A percentile compares a stretch with the other conserved stretches of the same genome.
Evolutionary conservation across 129 eudicot species (phyloP).

Genomic region (Flaveria linearis): DNA sequence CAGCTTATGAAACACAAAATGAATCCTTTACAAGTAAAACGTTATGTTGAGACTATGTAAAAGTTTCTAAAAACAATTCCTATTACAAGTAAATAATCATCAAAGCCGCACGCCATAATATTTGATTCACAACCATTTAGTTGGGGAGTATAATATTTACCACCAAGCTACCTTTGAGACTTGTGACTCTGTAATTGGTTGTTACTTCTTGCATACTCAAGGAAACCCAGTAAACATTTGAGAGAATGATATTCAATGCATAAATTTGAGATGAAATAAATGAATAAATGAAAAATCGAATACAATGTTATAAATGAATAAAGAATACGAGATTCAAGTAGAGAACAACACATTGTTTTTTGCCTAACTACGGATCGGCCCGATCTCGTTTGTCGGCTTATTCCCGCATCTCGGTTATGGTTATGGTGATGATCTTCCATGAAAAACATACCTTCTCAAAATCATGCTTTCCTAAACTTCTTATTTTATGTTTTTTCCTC

Average conservation of each 20-base stretch:
- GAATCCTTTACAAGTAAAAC: too few species aligned
- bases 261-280: constrained; percentile 15
- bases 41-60: too few species aligned
- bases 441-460: constrained; percentile 35
- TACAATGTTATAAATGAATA: constrained; percentile 34
- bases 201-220: too few species aligned
- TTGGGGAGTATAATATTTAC: too few species aligned
- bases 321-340: constrained; percentile 25
- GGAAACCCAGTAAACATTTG: too few species aligned
- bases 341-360: constrained; percentile 27
- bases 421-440: constrained; percentile 34
- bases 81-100: too few species aligned
- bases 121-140: too few species aligned
- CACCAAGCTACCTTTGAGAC: too few species aligned
- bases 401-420: constrained; percentile 32
- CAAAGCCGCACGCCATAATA: too few species aligned
- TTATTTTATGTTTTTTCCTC: constrained; percentile 25
- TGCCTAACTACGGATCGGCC: constrained; percentile 31
- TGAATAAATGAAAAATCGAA: constrained; percentile 10
- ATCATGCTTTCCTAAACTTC: constrained; percentile 38
- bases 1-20: too few species aligned
- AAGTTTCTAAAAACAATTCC: too few species aligned
- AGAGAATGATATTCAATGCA: constrained; percentile 18
- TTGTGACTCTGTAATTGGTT: too few species aligned
- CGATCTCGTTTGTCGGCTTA: constrained; percentile 29